These are phyloP conservation scores for Trichoderma parareesei DNA, from an alignment of 495 filamentous ascomycete genomes.

Conservation along the genomic window DNA sequence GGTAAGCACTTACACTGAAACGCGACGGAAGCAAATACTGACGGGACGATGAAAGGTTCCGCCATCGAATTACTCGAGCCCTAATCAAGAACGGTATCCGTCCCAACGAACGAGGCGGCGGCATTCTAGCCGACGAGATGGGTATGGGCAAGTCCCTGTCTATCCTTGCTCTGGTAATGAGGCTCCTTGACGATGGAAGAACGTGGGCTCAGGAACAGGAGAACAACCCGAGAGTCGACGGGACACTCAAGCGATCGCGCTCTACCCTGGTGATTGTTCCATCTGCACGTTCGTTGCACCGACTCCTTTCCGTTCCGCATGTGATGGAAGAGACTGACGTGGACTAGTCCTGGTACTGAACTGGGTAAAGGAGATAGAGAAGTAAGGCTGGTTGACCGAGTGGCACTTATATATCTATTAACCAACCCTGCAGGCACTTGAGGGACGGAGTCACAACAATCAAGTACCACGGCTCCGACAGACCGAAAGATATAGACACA, in stretches of 20 bases:
- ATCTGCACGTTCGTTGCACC: constrained; percentile 17
- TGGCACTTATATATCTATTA: neutral
- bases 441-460: constrained; percentile 19
- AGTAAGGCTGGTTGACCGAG: constrained; percentile 13
- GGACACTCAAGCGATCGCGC: constrained; percentile 17
- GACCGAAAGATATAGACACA: constrained; percentile 12
- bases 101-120: constrained; percentile 24
- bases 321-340: neutral
- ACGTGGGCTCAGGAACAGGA: constrained; percentile 37
- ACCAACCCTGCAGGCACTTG: constrained; percentile 19
- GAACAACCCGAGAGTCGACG: neutral
- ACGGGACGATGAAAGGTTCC: constrained; percentile 17
- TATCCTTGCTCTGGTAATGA: constrained; percentile 27
- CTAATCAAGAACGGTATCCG: constrained; percentile 15
- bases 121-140: constrained; percentile 39
- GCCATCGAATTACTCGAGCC: constrained; percentile 23
- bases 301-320: neutral
- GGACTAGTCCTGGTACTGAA: constrained; percentile 18
- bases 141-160: constrained; percentile 41
- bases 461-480: constrained; percentile 29
- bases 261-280: constrained; percentile 39
- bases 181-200: constrained; percentile 18
- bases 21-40: neutral
- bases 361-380: constrained; percentile 24
- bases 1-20: neutral